Conservation (phyloP, 257 asterid genomes). For the Penstemon eatonii region DNA sequence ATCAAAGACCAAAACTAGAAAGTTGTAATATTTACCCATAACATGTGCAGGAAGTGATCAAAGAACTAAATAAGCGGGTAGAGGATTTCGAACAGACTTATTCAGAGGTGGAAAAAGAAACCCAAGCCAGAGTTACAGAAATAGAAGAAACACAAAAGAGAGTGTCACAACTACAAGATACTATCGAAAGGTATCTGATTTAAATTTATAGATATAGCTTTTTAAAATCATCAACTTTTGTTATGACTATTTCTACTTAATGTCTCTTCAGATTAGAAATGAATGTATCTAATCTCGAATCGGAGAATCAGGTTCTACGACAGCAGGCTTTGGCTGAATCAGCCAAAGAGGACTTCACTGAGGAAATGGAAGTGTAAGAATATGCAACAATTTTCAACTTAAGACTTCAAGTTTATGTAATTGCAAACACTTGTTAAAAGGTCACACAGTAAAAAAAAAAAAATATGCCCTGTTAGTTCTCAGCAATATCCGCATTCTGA, state of each 20-base stretch:
- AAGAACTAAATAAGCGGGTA: conserved; percentile 58
- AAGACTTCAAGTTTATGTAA: conserved; percentile 13
- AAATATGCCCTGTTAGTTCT: too few species aligned
- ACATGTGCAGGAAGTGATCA: conserved; percentile 61
- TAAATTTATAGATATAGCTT: conserved; percentile 20
- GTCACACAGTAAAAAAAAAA: too few species aligned
- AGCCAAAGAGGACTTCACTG: conserved; percentile 63
- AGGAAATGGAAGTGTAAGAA: conserved; percentile 77
- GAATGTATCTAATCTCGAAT: conserved; percentile 78
- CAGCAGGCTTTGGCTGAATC: conserved; percentile 87
- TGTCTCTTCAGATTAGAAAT: conserved; percentile 60
- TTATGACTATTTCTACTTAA: conserved; percentile 31
- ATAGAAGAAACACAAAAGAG: conserved; percentile 71
- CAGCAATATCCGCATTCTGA: too few species aligned
- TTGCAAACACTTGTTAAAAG: conserved; percentile 21
- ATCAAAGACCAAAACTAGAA: conserved; percentile 17
- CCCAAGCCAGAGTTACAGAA: conserved; percentile 58
- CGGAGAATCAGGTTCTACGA: conserved; percentile 91
- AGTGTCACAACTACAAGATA: conserved; percentile 70
- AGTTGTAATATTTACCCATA: conserved; percentile 14
- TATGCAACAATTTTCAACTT: conserved; percentile 26
- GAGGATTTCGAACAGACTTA: conserved; percentile 61
- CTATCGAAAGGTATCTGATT: conserved; percentile 67
- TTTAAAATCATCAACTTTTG: conserved; percentile 18
- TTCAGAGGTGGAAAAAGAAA: conserved; percentile 61